These are phyloP conservation scores for Tylopilus sp. DNA, from an alignment of 1,284 basidiomycete species.

Conservation along the genomic window DNA sequence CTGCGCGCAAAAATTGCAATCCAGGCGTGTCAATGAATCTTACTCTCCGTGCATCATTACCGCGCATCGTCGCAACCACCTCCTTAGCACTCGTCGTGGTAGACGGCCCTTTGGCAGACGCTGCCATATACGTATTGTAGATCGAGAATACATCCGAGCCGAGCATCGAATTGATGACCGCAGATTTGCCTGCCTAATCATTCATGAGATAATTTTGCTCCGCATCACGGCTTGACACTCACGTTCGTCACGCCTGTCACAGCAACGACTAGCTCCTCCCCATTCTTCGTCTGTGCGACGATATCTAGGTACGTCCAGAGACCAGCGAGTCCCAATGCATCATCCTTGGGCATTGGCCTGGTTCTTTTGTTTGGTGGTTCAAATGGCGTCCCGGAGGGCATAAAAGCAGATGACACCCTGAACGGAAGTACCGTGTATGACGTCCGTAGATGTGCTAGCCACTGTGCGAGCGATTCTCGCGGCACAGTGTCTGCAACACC, in stretches of 20 bases:
- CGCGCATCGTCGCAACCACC: constrained; percentile 44
- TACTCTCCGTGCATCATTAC: constrained; percentile 42
- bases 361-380: constrained; percentile 31
- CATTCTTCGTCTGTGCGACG: constrained; percentile 46
- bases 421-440: constrained; percentile 78
- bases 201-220: constrained; percentile 8
- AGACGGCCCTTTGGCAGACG: constrained; percentile 52
- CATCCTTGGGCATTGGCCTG: constrained; percentile 43
- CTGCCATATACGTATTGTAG: constrained; percentile 58
- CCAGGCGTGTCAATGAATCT: constrained; percentile 84
- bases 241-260: constrained; percentile 78
- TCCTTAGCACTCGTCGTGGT: constrained; percentile 71
- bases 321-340: constrained; percentile 57
- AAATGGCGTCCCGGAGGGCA: constrained; percentile 40
- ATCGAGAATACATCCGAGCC: constrained; percentile 50
- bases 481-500: constrained; percentile 72
- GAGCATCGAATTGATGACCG: constrained; percentile 75
- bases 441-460: constrained; percentile 68
- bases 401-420: constrained; percentile 69
- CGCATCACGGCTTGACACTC: constrained; percentile 26
- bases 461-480: constrained; percentile 72
- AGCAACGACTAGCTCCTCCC: constrained; percentile 55
- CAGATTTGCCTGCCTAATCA: constrained; percentile 72
- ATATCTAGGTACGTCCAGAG: constrained; percentile 45
- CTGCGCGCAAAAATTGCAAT: constrained; percentile 55